Evolutionary conservation across 177 flowering plant genomes (phyloP), one percentile per base, ranked within the genome.

Genomic region (Vitis hybrid): DNA sequence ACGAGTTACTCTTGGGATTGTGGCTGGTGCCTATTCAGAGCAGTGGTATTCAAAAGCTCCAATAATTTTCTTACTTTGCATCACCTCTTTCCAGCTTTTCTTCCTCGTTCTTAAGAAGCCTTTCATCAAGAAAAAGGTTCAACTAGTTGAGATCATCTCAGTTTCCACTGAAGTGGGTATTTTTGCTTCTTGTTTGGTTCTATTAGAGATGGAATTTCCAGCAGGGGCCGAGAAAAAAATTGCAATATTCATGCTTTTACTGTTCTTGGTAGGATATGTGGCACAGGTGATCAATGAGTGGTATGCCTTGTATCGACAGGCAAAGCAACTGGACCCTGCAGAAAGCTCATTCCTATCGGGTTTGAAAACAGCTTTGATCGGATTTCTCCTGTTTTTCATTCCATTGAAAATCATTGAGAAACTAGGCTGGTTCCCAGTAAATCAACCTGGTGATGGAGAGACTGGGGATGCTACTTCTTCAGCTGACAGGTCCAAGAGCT

Each of bases 31-130:
- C 20, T 85, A 81, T 77, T 70, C 77, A 31, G 63, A 66, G 14
- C 76, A 65, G 14, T 73, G 75, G 79, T 76, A 86, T 44, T 84
- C 88, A 17, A 88, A 67, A 76, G 70, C 82, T 56, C 93, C 93
- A 0, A 66, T 77, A 17, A 52, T 88, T 13, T 62, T 78, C 19
- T 47, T 92, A 28, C 69, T 95, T 28, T 83, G 84, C 81, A 78
- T 92, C 17, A 83, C 97, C 12, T 85, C 86, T 1, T 92, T 90
- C 72, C 99, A 95, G 82, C 96, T 95, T 58, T 90, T 93, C 80
- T 93, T 93, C 79, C 82, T 95, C 18, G 84, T 89, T 55, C 87
- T 95, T 24, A 95, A 95, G 87, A 95, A 95, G 82, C 97, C 99
- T 7, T 92, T 91, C 73, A 95, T 95, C 62, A 90, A 89, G 86